Evolutionary conservation across 495 filamentous ascomycete species (phyloP), one percentile per base, ranked within the genome.

Genomic region (Trypethelium eluteriae): DNA sequence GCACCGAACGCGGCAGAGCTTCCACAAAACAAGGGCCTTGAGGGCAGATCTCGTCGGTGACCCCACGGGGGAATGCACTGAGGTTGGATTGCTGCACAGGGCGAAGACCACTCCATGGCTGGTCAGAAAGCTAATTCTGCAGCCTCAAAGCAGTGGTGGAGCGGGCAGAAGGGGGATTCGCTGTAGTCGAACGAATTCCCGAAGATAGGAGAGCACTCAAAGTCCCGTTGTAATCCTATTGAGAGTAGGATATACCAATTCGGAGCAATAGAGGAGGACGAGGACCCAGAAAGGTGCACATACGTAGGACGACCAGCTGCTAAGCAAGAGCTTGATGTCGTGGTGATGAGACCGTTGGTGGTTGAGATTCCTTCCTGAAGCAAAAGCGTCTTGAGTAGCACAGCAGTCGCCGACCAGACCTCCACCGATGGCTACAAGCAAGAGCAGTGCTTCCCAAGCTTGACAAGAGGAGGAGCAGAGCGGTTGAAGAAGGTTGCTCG

Each of bases 41-140:
- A 82, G 3, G 84, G 76, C 36, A 79, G 75, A 68, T 87, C 83
- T 61, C 78, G 76, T 59, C 81, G 77, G 73, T 81, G 84, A 10
- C 74, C 79, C 77, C 83, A 85, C 39, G 79, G 79, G 32, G 82
- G 75, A 64, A 73, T 79, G 39, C 89, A 85, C 3, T 87, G 83
- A 68, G 91, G 91, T 81, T 91, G 92, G 89, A 98, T 90, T 47
- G 93, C 92, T 74, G 93, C 94, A 72, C 96, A 79, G 57, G 94
- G 94, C 66, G 94, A 98, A 62, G 93, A 98, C 59, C 87, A 87
- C 78, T 96, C 90, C 91, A 98, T 96, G 64, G 47, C 61, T 53
- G 63, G 32, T 11, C 18, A 53, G 2, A 65, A 59, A 59, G 53
- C 53, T 59, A 59, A 59, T 36, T 14, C 18, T n/a, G 18, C 18